phyloP scores from a whole-genome alignment of 495 filamentous ascomycete genomes.

The Amniculicola lignicola region DNA sequence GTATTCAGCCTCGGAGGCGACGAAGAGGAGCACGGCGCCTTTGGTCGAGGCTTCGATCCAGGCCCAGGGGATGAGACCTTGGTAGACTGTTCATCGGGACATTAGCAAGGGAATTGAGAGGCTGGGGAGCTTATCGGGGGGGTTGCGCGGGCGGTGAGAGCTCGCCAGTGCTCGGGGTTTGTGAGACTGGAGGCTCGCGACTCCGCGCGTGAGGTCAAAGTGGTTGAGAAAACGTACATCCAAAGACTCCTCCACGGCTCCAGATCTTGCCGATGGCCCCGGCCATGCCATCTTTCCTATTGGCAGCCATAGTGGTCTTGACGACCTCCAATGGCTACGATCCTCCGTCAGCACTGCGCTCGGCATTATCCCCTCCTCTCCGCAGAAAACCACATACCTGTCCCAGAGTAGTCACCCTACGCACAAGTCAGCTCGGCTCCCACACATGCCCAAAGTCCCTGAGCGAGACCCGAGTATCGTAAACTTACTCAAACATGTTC shows the following conservation, averaged over 20 bases:
- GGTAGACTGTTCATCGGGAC: constrained; percentile 68
- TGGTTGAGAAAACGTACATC: constrained; percentile 68
- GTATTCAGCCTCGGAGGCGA: constrained; percentile 97
- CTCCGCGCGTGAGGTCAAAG: too few relatives aligned
- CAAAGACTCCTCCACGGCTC: constrained; percentile 87
- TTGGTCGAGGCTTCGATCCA: constrained; percentile 99
- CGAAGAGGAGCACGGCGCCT: constrained; percentile 97
- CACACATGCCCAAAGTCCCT: constrained; percentile 5
- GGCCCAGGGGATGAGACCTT: constrained; percentile 99
- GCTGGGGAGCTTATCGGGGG: too few relatives aligned
- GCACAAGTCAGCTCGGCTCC: constrained; percentile 19
- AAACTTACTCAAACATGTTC: constrained; percentile 90
- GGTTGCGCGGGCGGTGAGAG: too few relatives aligned
- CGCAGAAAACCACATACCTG: constrained; percentile 52
- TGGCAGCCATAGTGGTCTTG: constrained; percentile 99
- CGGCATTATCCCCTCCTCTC: constrained; percentile 2
- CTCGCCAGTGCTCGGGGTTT: too few relatives aligned
- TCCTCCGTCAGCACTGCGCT: background rate
- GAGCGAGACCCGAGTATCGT: background rate
- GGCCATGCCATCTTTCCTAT: constrained; percentile 82
- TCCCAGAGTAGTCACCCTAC: constrained; percentile 78
- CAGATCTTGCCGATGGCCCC: constrained; percentile 82
- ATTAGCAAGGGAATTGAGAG: too few relatives aligned
- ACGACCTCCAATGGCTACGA: constrained; percentile 87
- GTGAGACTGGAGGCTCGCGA: too few relatives aligned